A percentile compares a stretch with the other conserved stretches of the same genome.
phyloP scores from a whole-genome alignment of 371 early-diverging fungal genomes.

The Coelomomyces lativittatus region DNA sequence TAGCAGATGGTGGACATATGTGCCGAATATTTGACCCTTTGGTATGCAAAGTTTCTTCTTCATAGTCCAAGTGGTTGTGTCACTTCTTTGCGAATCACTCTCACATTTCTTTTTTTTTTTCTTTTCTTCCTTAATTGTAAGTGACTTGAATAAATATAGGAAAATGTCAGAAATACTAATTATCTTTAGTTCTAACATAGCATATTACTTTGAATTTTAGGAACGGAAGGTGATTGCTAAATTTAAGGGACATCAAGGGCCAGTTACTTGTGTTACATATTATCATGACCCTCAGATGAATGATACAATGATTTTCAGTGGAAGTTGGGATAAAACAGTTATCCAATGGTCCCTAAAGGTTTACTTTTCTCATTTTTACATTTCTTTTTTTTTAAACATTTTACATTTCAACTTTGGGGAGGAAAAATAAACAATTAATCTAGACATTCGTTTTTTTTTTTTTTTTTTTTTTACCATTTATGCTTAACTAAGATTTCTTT shows the following conservation, averaged over 20 bases:
- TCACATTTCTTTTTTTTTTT: too few species aligned
- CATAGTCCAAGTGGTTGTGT: too few species aligned
- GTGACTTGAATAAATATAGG: too few species aligned
- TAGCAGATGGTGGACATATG: constrained; percentile 13
- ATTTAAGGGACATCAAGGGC: constrained; percentile 61
- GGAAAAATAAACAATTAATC: too few species aligned
- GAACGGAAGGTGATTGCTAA: constrained; percentile 36
- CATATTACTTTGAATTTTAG: constrained; percentile 16
- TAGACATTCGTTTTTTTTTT: too few species aligned
- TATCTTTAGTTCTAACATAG: too few species aligned
- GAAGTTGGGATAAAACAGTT: constrained; percentile 66
- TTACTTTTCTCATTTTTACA: too few species aligned
- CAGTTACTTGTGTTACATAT: constrained; percentile 49
- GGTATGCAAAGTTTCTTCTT: constrained; percentile 2
- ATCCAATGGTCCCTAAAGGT: constrained; percentile 48
- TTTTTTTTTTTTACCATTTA: neutral
- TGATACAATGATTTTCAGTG: constrained; percentile 43
- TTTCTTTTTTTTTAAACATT: too few species aligned
- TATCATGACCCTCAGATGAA: constrained; percentile 16
- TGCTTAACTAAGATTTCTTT: neutral
- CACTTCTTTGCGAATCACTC: too few species aligned
- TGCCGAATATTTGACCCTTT: constrained; percentile 9
- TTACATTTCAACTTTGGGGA: too few species aligned
- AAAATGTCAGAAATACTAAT: too few species aligned
- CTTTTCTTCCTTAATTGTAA: too few species aligned